Conservation (phyloP, 345 rosid genomes). For the Microcos paniculata region DNA sequence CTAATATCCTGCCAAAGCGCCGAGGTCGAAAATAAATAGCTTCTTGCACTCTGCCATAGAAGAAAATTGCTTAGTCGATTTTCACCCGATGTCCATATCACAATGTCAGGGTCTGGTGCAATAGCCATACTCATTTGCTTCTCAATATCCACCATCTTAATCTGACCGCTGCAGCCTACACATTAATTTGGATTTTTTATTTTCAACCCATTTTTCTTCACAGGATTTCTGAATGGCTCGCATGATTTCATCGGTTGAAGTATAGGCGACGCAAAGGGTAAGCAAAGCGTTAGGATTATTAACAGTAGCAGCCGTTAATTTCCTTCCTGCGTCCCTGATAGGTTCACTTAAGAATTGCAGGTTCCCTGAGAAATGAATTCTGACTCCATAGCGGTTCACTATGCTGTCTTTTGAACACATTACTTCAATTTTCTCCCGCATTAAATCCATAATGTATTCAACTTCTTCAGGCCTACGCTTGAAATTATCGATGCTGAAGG, state of each 20-base stretch:
- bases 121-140: constrained; percentile 50
- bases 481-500: constrained; percentile 61
- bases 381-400: constrained; percentile 30
- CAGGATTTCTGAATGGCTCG: constrained; percentile 42
- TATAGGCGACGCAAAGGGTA: background rate
- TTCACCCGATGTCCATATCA: constrained; percentile 49
- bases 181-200: background rate
- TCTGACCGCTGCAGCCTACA: background rate
- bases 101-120: constrained; percentile 53
- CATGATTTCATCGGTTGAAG: constrained; percentile 36
- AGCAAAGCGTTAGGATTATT: background rate
- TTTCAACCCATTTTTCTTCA: constrained; percentile 17
- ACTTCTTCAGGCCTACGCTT: constrained; percentile 49
- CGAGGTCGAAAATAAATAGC: constrained; percentile 37
- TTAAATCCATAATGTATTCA: constrained; percentile 40
- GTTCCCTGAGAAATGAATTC: constrained; percentile 8
- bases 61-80: constrained; percentile 53
- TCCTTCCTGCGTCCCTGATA: background rate
- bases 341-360: background rate
- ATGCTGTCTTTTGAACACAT: constrained; percentile 30
- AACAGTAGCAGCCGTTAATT: background rate
- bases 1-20: constrained; percentile 49
- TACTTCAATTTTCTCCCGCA: constrained; percentile 37
- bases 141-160: constrained; percentile 38
- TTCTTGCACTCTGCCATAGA: constrained; percentile 38